Evolutionary conservation across 768 basidiomycete genomes (phyloP).

Genomic region (Agrocybe chaxingu): DNA sequence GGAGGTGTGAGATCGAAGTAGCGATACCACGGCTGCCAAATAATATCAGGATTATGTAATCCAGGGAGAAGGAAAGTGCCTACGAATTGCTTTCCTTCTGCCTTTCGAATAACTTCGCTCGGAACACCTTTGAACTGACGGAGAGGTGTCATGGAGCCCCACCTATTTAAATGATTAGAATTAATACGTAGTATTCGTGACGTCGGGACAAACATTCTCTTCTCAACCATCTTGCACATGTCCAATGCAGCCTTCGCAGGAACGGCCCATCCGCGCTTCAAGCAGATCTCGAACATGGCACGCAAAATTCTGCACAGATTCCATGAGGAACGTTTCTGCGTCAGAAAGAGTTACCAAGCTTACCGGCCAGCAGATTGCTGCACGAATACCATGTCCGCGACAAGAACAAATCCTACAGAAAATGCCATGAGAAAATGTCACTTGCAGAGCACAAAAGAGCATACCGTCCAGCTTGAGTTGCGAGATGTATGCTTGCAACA

Average conservation of each 20-base stretch:
- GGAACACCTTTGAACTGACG: conserved; percentile 95
- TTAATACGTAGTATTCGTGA: not conserved
- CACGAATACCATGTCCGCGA: conserved; percentile 94
- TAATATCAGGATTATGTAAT: not conserved
- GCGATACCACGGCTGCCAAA: conserved; percentile 82
- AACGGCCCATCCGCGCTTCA: conserved; percentile 97
- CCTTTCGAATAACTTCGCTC: conserved; percentile 79
- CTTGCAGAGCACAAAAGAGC: conserved; percentile 5
- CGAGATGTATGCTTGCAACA: conserved; percentile 93
- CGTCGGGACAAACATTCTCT: conserved; percentile 57
- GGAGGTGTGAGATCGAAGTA: conserved; percentile 92
- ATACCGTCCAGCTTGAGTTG: conserved; percentile 86
- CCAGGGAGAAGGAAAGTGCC: conserved; percentile 20
- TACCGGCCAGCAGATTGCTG: conserved; percentile 95
- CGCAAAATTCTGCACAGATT: conserved; percentile 67
- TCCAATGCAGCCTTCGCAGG: conserved; percentile 90
- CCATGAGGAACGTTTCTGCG: not conserved
- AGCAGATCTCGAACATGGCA: conserved; percentile 96
- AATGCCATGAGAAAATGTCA: not conserved
- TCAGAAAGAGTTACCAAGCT: conserved; percentile 9
- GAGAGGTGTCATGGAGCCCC: conserved; percentile 96
- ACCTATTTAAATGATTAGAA: conserved; percentile 45
- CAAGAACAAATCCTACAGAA: conserved; percentile 67
- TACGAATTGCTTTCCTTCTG: conserved; percentile 97
- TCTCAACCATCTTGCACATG: conserved; percentile 95